Conservation (phyloP, 495 filamentous ascomycete species). For the Tuber microsphaerosporum region DNA sequence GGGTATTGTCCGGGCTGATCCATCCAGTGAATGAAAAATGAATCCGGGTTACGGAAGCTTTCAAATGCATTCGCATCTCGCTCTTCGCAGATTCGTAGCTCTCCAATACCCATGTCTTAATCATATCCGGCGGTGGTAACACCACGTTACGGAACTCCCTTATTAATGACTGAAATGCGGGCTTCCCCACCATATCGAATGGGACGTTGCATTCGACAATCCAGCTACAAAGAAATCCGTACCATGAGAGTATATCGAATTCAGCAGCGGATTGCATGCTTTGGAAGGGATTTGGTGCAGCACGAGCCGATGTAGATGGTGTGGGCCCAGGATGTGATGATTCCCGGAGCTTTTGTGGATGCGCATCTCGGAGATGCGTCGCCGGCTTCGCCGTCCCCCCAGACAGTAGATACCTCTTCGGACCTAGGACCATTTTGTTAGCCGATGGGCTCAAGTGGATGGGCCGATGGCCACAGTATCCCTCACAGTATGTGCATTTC, state of each 20-base stretch:
- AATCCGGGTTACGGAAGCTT: background rate
- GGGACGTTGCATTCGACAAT: constrained; percentile 3
- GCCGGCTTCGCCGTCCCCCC: constrained; percentile 2
- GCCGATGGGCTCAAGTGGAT: background rate
- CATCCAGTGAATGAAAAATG: background rate
- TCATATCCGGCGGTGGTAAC: background rate
- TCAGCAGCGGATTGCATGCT: background rate
- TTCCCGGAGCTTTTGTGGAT: background rate
- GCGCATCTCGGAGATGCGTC: background rate
- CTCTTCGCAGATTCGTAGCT: background rate
- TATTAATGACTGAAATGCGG: background rate
- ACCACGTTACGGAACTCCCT: background rate
- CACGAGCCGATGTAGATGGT: background rate
- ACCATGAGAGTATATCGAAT: constrained; percentile 2
- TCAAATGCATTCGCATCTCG: constrained; percentile 4
- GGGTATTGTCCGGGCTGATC: constrained; percentile 5
- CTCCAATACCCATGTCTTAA: constrained; percentile 1
- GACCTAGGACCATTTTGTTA: background rate
- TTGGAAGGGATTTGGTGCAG: background rate
- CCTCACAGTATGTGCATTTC: constrained; percentile 5
- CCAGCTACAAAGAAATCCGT: constrained; percentile 1
- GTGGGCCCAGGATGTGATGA: background rate
- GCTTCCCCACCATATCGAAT: constrained; percentile 2
- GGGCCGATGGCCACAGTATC: background rate
- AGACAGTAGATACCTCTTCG: constrained; percentile 1